Percentiles rank a stretch among this genome's conserved stretches.
These are phyloP conservation scores for Solanum hybrid DNA, from an alignment of 305 asterid genomes.

Conservation along the genomic window DNA sequence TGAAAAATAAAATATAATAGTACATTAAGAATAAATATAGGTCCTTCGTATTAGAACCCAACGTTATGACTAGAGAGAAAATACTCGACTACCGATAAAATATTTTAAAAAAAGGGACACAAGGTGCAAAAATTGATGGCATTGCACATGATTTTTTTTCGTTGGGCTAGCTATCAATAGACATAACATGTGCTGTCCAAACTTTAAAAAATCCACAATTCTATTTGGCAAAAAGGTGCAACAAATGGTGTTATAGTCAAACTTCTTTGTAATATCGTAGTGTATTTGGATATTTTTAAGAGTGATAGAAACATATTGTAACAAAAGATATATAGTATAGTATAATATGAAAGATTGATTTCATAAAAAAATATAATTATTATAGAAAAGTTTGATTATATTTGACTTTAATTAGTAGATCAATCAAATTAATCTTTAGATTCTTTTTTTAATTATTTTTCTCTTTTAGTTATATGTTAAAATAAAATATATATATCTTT, in stretches of 20 bases:
- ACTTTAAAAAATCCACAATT: not conserved
- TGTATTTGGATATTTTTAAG: not conserved
- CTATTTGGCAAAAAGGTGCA: not conserved
- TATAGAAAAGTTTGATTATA: not conserved
- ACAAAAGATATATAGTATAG: too few relatives aligned
- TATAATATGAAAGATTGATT: too few relatives aligned
- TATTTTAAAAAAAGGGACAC: not conserved
- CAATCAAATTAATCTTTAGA: too few relatives aligned
- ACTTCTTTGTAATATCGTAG: not conserved
- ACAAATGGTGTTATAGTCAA: not conserved
- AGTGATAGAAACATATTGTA: not conserved
- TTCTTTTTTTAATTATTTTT: too few relatives aligned
- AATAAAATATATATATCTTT: not conserved
- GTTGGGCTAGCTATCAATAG: not conserved
- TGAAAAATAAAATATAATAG: not conserved
- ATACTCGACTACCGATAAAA: not conserved
- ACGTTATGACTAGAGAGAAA: not conserved
- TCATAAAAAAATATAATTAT: not conserved
- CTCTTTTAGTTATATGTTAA: too few relatives aligned
- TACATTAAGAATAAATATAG: too few relatives aligned
- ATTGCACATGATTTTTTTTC: not conserved
- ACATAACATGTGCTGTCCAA: not conserved
- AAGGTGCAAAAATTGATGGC: not conserved
- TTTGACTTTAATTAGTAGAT: too few relatives aligned
- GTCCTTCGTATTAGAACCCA: too few relatives aligned